Evolutionary conservation across 305 asterid genomes (phyloP).

Genomic region (Andrographis paniculata): DNA sequence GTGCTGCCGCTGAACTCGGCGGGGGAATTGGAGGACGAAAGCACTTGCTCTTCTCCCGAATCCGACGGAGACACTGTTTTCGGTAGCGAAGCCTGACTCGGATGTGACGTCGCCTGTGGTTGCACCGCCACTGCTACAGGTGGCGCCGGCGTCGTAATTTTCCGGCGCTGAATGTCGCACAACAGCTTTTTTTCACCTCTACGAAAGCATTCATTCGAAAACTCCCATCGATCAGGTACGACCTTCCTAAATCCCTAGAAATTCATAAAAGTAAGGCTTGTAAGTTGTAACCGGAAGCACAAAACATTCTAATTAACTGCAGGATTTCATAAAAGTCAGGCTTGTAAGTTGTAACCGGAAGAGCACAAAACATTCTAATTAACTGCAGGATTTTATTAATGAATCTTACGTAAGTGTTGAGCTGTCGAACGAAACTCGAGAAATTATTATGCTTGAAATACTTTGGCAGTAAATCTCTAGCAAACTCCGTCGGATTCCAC

Average conservation of each 20-base stretch:
- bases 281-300: not conserved
- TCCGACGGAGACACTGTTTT: slow-evolving; percentile 29
- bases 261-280: not conserved
- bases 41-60: slow-evolving; percentile 56
- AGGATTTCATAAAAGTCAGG: not conserved
- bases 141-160: slow-evolving; percentile 18
- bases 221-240: slow-evolving; percentile 76
- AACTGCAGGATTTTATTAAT: not conserved
- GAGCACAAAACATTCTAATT: not conserved
- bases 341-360: not conserved
- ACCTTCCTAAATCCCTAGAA: slow-evolving; percentile 61
- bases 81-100: slow-evolving; percentile 8
- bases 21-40: slow-evolving; percentile 28
- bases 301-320: not conserved
- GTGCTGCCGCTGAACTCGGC: slow-evolving; percentile 23
- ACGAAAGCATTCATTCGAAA: slow-evolving; percentile 49
- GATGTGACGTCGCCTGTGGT: no score
- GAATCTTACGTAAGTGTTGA: slow-evolving; percentile 24
- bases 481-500: slow-evolving; percentile 27
- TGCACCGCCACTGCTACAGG: slow-evolving; percentile 6
- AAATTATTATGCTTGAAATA: slow-evolving; percentile 30
- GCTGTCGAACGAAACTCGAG: slow-evolving; percentile 30
- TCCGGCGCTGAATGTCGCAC: slow-evolving; percentile 55
- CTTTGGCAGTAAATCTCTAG: slow-evolving; percentile 25
- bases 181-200: slow-evolving; percentile 46